These are phyloP conservation scores for Neonectria hederae DNA, from an alignment of 2,329 filamentous ascomycete species.

Conservation along the genomic window DNA sequence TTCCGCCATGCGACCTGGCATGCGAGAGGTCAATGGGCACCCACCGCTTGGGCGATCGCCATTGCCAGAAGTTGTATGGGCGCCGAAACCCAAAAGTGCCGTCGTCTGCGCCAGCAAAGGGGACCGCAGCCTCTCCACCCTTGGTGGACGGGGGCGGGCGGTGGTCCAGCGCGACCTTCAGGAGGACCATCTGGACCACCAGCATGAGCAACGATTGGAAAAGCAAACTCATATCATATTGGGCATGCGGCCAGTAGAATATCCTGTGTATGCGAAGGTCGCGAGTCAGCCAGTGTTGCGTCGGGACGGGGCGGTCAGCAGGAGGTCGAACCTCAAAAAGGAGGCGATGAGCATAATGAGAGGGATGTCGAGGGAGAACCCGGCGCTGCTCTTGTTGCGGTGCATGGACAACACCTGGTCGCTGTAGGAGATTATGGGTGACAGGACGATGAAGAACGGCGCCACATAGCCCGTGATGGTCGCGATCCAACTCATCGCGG, in stretches of 20 bases:
- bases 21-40: slow-evolving; percentile 40
- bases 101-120: slow-evolving; percentile 66
- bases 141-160: slow-evolving; percentile 68
- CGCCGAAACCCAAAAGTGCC: slow-evolving; percentile 55
- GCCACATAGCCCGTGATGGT: slow-evolving; percentile 62
- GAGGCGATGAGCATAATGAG: slow-evolving; percentile 78
- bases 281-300: slow-evolving; percentile 30
- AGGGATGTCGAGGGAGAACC: slow-evolving; percentile 76
- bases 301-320: neutral
- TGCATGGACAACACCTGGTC: slow-evolving; percentile 75
- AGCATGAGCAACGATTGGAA: slow-evolving; percentile 74
- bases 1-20: neutral
- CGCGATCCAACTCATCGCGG: slow-evolving; percentile 36
- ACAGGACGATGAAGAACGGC: slow-evolving; percentile 70
- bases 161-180: slow-evolving; percentile 75
- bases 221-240: slow-evolving; percentile 71
- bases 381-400: slow-evolving; percentile 69
- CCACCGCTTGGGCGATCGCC: slow-evolving; percentile 75
- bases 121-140: slow-evolving; percentile 67
- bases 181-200: slow-evolving; percentile 67
- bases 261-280: slow-evolving; percentile 56
- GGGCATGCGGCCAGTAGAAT: slow-evolving; percentile 75
- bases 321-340: slow-evolving; percentile 64
- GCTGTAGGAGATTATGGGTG: slow-evolving; percentile 71
- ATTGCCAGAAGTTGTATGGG: slow-evolving; percentile 86